A percentile compares a stretch with the other conserved stretches of the same genome.
Evolutionary conservation across 495 filamentous ascomycete genomes (phyloP).

Genomic region (Penicillium verhagenii): DNA sequence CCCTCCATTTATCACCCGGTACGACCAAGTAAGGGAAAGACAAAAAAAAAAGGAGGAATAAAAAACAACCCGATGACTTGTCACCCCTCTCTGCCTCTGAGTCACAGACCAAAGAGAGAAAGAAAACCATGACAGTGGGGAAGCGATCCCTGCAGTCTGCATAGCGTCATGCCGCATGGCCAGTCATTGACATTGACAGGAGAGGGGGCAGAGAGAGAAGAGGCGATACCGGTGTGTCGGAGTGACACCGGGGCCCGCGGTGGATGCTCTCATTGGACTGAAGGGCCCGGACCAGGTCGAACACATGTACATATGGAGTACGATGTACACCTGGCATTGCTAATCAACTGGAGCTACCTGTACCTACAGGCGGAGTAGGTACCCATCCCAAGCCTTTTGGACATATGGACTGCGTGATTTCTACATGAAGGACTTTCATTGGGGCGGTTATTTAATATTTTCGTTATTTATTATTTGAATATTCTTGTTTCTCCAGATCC

Average conservation of each 20-base stretch:
- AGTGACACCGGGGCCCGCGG: slow-evolving; percentile 1
- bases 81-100: slow-evolving; percentile 16
- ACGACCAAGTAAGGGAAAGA: slow-evolving; percentile 29
- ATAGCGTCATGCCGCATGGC: slow-evolving; percentile 31
- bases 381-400: background rate
- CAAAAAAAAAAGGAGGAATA: too few species aligned
- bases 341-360: background rate
- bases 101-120: slow-evolving; percentile 20
- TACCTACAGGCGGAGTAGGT: background rate
- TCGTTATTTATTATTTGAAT: too few species aligned
- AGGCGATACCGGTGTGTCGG: slow-evolving; percentile 8
- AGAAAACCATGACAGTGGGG: slow-evolving; percentile 5
- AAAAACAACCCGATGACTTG: slow-evolving; percentile 17
- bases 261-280: slow-evolving; percentile 11
- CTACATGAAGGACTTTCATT: background rate
- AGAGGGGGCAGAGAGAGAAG: slow-evolving; percentile 9
- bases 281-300: background rate
- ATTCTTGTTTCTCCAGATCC: too few species aligned
- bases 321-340: background rate
- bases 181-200: slow-evolving; percentile 5
- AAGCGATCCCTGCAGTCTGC: slow-evolving; percentile 23
- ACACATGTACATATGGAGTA: too few species aligned
- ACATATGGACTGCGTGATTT: background rate
- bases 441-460: background rate
- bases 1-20: slow-evolving; percentile 23